Evolutionary conservation across 768 basidiomycete species (phyloP).

Genomic region (Termitomyces sp.): DNA sequence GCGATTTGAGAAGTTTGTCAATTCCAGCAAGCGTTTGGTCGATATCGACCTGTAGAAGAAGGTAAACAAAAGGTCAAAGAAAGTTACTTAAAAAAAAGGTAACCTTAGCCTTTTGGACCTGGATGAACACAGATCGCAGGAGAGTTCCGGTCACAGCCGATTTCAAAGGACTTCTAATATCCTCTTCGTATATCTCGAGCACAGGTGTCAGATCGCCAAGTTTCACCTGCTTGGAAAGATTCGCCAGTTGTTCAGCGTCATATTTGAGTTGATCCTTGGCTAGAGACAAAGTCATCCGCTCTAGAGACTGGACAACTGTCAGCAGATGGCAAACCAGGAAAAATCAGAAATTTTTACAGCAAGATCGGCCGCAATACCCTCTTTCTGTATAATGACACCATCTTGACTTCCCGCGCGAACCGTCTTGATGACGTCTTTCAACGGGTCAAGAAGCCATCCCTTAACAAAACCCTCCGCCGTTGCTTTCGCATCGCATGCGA

Average conservation of each 20-base stretch:
- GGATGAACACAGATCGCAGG: slow-evolving; percentile 81
- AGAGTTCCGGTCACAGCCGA: slow-evolving; percentile 78
- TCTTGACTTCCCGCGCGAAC: slow-evolving; percentile 76
- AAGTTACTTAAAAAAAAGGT: background rate
- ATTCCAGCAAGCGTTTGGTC: slow-evolving; percentile 88
- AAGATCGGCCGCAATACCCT: slow-evolving; percentile 82
- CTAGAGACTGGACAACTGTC: slow-evolving; percentile 57
- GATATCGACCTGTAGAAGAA: slow-evolving; percentile 67
- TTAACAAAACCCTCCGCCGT: slow-evolving; percentile 69
- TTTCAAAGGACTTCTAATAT: slow-evolving; percentile 82
- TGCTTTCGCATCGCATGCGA: slow-evolving; percentile 54
- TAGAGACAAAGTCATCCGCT: slow-evolving; percentile 86
- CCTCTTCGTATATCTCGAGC: slow-evolving; percentile 83
- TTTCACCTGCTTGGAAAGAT: slow-evolving; percentile 59
- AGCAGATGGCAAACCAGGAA: background rate
- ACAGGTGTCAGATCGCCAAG: slow-evolving; percentile 85
- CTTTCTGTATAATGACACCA: slow-evolving; percentile 68
- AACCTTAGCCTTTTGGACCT: slow-evolving; percentile 94
- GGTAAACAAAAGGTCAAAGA: background rate
- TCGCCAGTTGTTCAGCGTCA: slow-evolving; percentile 53
- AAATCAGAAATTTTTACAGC: slow-evolving; percentile 45
- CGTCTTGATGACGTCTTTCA: slow-evolving; percentile 78
- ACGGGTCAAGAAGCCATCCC: slow-evolving; percentile 83
- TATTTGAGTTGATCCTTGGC: slow-evolving; percentile 78
- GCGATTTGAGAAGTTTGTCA: slow-evolving; percentile 89